Evolutionary conservation across 75 land plant species (phyloP), one percentile per base, ranked within the genome.

Genomic region (Pseudotsuga menziesii): DNA sequence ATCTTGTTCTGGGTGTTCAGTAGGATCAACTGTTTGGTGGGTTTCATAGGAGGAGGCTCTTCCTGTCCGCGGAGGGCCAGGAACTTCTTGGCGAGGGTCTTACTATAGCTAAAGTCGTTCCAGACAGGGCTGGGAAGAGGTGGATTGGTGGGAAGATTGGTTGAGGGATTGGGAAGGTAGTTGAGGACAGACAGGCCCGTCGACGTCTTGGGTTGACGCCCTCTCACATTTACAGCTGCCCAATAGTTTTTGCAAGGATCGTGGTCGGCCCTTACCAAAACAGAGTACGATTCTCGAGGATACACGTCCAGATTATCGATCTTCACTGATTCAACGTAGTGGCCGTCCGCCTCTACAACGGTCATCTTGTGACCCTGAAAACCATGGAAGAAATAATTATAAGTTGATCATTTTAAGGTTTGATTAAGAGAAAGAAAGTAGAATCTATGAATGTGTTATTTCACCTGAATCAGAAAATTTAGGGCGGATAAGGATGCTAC

Each of bases 1-100:
- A 89, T 69, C 69, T 26, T 70, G 89, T 86, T 97, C 78, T 97
- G 99, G 27, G 99, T 97, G 84, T 84, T 90, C 71, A 96, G 83
- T 23, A 96, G 78, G 44, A 83, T 15, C 58, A 96, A 80, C 73
- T 77, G 76, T 8, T 88, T 77, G 78, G 87, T 12, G 23, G 77
- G 48, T 13, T 17, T 29, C 11, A 11, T 26, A 0, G 90, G 86
- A 0, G 99, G 94, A 22, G 74, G 22, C 4, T 13, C 58, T n/a
- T 27, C 74, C 39, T 62, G 48, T 16, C 81, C 82, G 14, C 5
- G 25, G 17, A 52, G 41, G 0, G 81, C 72, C 36, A 70, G 59
- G 19, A 57, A 27, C 1, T 39, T 72, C 61, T 74, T 67, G 83
- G 76, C 11, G 8, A 76, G 14, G 54, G 48, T 78, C 25, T 85